Base-by-base conservation (phyloP, 2,329 filamentous ascomycete genomes). In the Xylariaceae sp. region DNA sequence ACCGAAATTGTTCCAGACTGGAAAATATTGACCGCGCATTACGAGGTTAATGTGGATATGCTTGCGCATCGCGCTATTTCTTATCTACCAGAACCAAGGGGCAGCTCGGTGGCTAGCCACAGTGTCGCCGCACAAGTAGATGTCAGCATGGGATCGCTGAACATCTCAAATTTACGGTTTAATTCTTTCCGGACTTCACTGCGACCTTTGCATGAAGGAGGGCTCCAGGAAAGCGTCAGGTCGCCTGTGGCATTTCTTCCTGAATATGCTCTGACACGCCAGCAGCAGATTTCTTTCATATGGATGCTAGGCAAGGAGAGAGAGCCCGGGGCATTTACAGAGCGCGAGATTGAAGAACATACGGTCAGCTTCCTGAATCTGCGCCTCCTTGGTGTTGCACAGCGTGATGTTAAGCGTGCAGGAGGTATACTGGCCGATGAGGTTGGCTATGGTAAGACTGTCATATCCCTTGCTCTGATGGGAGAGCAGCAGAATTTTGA, bases 391-490 rank as follows among this genome's bases (percentile, higher is more conserved):
- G 74, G 68, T 6, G 55, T 60, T 5, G 73, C 72, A 1, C 54
- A 66, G 42, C 58, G 63, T 3, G 53, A 57, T 4, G 63, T 67
- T 20, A 55, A 48, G 6, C 59, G 64, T 29, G 64, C 62, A 3
- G 75, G 76, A 10, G 76, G 75, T 23, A 67, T 77, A 7, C 62
- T 76, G 6, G 75, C 75, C 1, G 75, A 77, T 36, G 70, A 76
- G 23, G 72, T 77, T 11, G 76, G 76, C 13, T 77, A 72, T 46
- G 75, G 76, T 1, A 78, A 78, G 61, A 78, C 76, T 0, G 67
- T 77, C 4, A 62, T 76, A 21, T 70, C 64, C 5, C 67, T 78
- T 10, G 74, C 69, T 1, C 62, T 77, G 4, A 65, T 76, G 6
- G 68, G 71, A 20, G 53, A 51, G 6, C 68, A 69, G 45, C 35